Conservation (phyloP, 371 early-diverging fungal genomes). For the Phascolomyces articulosus region DNA sequence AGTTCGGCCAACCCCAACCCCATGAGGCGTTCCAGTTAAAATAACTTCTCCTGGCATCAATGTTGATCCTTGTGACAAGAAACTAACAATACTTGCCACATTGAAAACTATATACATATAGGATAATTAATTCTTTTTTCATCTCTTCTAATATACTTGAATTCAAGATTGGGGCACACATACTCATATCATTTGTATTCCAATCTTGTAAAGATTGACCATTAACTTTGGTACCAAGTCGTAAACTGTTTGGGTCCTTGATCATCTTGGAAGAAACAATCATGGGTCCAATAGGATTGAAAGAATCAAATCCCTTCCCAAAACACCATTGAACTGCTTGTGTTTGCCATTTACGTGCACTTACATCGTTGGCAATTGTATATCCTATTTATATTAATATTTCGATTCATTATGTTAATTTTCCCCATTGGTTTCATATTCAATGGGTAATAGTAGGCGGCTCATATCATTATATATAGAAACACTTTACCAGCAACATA, state of each 20-base stretch:
- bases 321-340: conserved; percentile 60
- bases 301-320: conserved; percentile 66
- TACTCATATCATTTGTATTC: conserved; percentile 63
- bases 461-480: too few relatives aligned
- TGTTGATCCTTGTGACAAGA: conserved; percentile 63
- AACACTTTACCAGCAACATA: conserved; percentile 45
- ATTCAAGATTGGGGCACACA: too few relatives aligned
- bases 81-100: conserved; percentile 33
- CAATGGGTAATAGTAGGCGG: too few relatives aligned
- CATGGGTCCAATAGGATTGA: conserved; percentile 62
- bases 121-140: background rate
- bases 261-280: conserved; percentile 54
- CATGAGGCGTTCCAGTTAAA: conserved; percentile 64
- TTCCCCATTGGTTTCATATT: too few relatives aligned
- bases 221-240: conserved; percentile 48
- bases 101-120: conserved; percentile 21
- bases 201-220: conserved; percentile 56
- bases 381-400: conserved; percentile 39
- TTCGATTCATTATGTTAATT: too few relatives aligned
- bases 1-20: conserved; percentile 53
- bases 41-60: conserved; percentile 63
- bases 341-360: conserved; percentile 63
- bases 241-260: conserved; percentile 49
- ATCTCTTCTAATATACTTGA: too few relatives aligned
- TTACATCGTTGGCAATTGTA: conserved; percentile 64